phyloP scores from a whole-genome alignment of 805 yeast species.

The Metschnikowia rubicola region DNA sequence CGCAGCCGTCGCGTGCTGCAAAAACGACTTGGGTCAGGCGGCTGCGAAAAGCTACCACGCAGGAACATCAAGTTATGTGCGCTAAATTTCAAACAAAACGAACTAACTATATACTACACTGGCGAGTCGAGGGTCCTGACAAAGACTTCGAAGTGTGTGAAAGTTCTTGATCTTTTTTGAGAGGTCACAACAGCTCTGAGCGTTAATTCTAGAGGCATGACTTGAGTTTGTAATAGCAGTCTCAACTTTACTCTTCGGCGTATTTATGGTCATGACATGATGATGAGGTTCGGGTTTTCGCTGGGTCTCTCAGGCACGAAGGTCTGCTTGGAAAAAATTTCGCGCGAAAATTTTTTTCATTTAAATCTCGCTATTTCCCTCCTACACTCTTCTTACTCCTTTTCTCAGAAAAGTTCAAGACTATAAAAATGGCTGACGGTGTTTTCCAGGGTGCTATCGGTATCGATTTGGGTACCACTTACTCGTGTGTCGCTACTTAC shows the following conservation, averaged over 20 bases:
- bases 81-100: too few relatives aligned
- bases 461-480: constrained; percentile 52
- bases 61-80: too few relatives aligned
- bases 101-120: too few relatives aligned
- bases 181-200: too few relatives aligned
- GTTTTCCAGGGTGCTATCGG: constrained; percentile 41
- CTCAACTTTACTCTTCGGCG: constrained; percentile 6
- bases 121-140: too few relatives aligned
- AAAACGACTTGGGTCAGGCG: neutral
- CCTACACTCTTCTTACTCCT: constrained; percentile 11
- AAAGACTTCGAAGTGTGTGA: too few relatives aligned
- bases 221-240: neutral
- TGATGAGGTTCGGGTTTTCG: constrained; percentile 7
- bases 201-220: too few relatives aligned
- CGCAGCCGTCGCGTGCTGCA: constrained; percentile 2
- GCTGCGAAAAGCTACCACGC: constrained; percentile 5
- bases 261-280: constrained; percentile 9
- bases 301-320: constrained; percentile 4
- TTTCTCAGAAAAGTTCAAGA: constrained; percentile 13
- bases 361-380: constrained; percentile 15
- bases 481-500: constrained; percentile 50
- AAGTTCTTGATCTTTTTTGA: too few relatives aligned
- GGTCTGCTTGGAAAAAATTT: constrained; percentile 14
- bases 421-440: constrained; percentile 30
- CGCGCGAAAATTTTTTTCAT: constrained; percentile 19